These are phyloP conservation scores for Conringia planisiliqua DNA, from an alignment of 345 rosid species.

Conservation along the genomic window DNA sequence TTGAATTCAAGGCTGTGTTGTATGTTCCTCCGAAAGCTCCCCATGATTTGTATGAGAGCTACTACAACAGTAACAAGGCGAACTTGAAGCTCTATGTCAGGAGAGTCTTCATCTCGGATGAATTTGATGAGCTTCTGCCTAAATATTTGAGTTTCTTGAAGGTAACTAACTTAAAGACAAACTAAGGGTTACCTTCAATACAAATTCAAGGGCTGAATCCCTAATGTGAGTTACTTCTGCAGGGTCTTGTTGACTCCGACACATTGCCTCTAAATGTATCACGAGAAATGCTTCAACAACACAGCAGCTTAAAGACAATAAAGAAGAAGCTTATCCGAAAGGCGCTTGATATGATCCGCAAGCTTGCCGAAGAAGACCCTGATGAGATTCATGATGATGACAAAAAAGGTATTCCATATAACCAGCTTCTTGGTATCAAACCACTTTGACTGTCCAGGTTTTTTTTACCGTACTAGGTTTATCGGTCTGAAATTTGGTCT, in stretches of 20 bases:
- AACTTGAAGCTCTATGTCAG: conserved; percentile 92
- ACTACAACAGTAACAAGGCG: conserved; percentile 78
- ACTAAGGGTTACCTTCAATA: not conserved
- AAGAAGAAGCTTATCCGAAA: conserved; percentile 95
- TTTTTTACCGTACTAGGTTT: not conserved
- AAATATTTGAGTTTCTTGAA: conserved; percentile 87
- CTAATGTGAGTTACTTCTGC: conserved; percentile 29
- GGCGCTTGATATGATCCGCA: conserved; percentile 96
- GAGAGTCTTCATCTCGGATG: conserved; percentile 96
- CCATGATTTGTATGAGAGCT: conserved; percentile 89
- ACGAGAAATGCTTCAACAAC: conserved; percentile 97
- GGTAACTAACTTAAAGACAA: conserved; percentile 39
- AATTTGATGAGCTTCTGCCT: conserved; percentile 94
- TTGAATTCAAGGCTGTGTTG: conserved; percentile 89
- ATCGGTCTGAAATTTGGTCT: not conserved
- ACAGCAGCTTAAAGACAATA: conserved; percentile 91
- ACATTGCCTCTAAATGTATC: conserved; percentile 92
- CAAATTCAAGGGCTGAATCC: not conserved
- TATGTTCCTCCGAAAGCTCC: conserved; percentile 98
- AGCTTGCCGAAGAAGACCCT: conserved; percentile 89
- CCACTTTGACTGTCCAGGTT: not conserved
- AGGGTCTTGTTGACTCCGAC: conserved; percentile 99
- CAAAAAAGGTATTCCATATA: conserved; percentile 52
- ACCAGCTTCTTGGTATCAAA: not conserved
- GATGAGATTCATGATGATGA: conserved; percentile 72